Base-by-base conservation (phyloP, 495 filamentous ascomycete species). In the Aspergillus coremiiformis region DNA sequence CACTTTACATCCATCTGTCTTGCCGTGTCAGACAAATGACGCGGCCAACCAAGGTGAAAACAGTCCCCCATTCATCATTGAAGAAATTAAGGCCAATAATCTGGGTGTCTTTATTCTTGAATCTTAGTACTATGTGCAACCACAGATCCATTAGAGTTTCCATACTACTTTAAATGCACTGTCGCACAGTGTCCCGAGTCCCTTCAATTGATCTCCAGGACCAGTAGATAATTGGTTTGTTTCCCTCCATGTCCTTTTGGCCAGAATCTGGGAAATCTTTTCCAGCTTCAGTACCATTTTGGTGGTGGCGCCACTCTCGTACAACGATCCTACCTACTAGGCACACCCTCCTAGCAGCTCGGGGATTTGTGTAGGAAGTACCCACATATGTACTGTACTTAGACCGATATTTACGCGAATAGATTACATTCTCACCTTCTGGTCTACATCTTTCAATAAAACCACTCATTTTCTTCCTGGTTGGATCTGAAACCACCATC, bases 261-360 rank as follows among this genome's bases (percentile, higher is more conserved):
- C 17, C 5, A 20, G 37, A 14, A 21, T 20, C 27, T 47, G 20
- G 37, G 37, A 41, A 41, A 41, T 41, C 20, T 21, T 41, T 41
- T 47, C 27, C 45, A 21, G 17, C n/a, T 21, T 24, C 11, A n/a
- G n/a, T 41, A 41, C 47, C 19, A 35, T 45, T 53, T 19, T 22
- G 30, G 12, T 27, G 51, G 51, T 47, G 51, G 44, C 51, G 37
- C 44, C 50, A 45, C 32, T 14, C 37, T 29, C 33, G 44, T 53
- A 35, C 44, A 53, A 33, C 44, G 46, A 21, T 47, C 30, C 24
- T 35, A 32, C 23, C 14, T 45, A 27, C 23, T 27, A 27, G 24
- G 19, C 27, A 35, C n/a, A n/a, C n/a, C n/a, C 44, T 39, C 50
- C 51, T 53, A 22, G 24, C 51, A 47, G 51, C 39, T 53, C 44